These are phyloP conservation scores for Wickerhamiella sorbophila DNA, from an alignment of 805 yeast genomes.

Conservation along the genomic window DNA sequence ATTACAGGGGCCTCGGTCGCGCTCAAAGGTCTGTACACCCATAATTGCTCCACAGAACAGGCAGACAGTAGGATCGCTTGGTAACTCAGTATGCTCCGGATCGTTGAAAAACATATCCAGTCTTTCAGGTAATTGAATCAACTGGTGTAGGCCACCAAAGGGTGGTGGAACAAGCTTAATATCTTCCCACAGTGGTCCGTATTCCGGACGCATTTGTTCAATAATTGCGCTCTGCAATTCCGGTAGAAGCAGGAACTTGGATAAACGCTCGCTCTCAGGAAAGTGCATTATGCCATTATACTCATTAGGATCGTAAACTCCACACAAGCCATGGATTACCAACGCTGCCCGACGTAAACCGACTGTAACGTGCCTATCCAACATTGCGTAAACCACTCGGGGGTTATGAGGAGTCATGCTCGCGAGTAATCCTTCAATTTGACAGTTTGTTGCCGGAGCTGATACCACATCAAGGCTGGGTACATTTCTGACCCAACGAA, in stretches of 20 bases:
- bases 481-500: neutral
- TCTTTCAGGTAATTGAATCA: constrained; percentile 51
- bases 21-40: constrained; percentile 43
- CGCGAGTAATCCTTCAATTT: neutral
- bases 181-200: neutral
- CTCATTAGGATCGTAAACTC: constrained; percentile 17
- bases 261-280: constrained; percentile 17
- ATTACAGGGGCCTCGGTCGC: constrained; percentile 67
- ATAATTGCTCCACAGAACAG: constrained; percentile 62
- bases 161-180: constrained; percentile 25
- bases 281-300: constrained; percentile 12
- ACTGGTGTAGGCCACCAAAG: constrained; percentile 51
- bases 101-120: constrained; percentile 53
- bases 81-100: constrained; percentile 12
- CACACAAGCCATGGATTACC: constrained; percentile 13
- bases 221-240: constrained; percentile 9
- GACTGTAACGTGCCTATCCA: constrained; percentile 13
- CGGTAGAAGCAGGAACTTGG: constrained; percentile 16
- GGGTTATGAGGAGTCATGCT: neutral
- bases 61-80: constrained; percentile 71
- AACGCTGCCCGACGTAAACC: constrained; percentile 14
- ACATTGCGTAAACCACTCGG: neutral
- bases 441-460: neutral
- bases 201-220: neutral
- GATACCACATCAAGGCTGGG: neutral